Percentiles rank a stretch among this genome's conserved stretches.
phyloP scores from a whole-genome alignment of 1,284 basidiomycete genomes.

The Veloporphyrellus conicus region DNA sequence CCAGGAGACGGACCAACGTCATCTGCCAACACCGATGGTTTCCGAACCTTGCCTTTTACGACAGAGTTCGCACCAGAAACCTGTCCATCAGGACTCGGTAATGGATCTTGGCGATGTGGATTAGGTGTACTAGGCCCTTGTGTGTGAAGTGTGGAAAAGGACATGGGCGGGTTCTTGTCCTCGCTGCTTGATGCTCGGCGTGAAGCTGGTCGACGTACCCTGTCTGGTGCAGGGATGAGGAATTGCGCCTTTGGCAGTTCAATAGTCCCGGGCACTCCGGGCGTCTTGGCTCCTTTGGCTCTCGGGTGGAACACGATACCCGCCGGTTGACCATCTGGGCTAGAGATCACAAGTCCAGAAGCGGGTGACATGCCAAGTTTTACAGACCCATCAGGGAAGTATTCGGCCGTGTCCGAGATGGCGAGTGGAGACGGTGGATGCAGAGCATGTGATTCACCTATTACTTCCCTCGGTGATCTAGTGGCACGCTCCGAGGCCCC shows the following conservation, averaged over 20 bases:
- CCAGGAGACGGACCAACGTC: slow-evolving; percentile 14
- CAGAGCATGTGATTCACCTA: slow-evolving; percentile 37
- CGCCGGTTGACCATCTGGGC: slow-evolving; percentile 86
- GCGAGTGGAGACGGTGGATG: slow-evolving; percentile 70
- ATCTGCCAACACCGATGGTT: slow-evolving; percentile 31
- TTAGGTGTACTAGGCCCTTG: slow-evolving; percentile 11
- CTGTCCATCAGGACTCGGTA: slow-evolving; percentile 23
- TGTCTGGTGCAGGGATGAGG: slow-evolving; percentile 26
- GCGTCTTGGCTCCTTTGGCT: slow-evolving; percentile 36
- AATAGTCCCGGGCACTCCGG: slow-evolving; percentile 9
- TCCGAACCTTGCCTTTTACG: slow-evolving; percentile 26
- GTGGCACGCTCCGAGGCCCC: slow-evolving; percentile 57
- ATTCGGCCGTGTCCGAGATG: slow-evolving; percentile 76
- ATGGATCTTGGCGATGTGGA: slow-evolving; percentile 26
- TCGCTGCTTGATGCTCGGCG: slow-evolving; percentile 30
- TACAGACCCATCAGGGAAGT: slow-evolving; percentile 74
- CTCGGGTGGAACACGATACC: slow-evolving; percentile 94
- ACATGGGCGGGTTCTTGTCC: slow-evolving; percentile 26
- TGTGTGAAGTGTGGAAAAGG: slow-evolving; percentile 37
- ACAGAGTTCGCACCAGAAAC: slow-evolving; percentile 3
- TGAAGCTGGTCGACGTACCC: slow-evolving; percentile 26
- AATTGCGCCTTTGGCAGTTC: slow-evolving; percentile 38
- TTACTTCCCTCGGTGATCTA: slow-evolving; percentile 49
- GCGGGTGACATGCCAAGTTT: slow-evolving; percentile 75
- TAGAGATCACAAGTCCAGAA: slow-evolving; percentile 87